phyloP scores from a whole-genome alignment of 2,329 filamentous ascomycete species.

The Aureobasidium sp. region DNA sequence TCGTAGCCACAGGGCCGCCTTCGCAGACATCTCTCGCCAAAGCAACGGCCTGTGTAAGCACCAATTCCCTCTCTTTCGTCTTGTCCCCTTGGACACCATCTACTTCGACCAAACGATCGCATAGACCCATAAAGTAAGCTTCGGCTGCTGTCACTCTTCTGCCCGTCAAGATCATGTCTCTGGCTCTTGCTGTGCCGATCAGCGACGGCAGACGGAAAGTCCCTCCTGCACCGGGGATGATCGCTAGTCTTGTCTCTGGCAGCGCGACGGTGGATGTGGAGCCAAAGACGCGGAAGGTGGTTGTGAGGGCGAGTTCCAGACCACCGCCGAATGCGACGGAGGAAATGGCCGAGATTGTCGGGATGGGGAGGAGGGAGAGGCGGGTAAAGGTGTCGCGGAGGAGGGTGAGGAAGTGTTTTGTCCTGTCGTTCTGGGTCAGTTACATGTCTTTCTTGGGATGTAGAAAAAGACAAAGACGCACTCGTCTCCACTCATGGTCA shows the following conservation, averaged over 20 bases:
- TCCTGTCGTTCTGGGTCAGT: conserved; percentile 46
- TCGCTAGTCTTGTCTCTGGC: conserved; percentile 86
- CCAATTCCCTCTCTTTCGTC: conserved; percentile 52
- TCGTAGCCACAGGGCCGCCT: conserved; percentile 76
- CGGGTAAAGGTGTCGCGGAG: conserved; percentile 70
- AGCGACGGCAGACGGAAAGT: conserved; percentile 79
- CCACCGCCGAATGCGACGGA: conserved; percentile 87
- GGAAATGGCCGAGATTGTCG: conserved; percentile 81
- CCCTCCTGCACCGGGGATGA: conserved; percentile 90
- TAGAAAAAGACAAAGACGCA: conserved; percentile 38
- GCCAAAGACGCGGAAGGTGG: conserved; percentile 79
- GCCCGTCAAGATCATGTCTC: conserved; percentile 85
- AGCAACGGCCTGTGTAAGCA: conserved; percentile 67
- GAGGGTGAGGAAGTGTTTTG: conserved; percentile 65
- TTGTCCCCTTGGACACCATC: conserved; percentile 48
- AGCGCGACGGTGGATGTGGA: conserved; percentile 73
- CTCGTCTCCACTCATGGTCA: conserved; percentile 70
- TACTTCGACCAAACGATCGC: conserved; percentile 82
- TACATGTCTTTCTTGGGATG: neutral
- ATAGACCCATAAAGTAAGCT: conserved; percentile 85
- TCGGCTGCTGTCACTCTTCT: conserved; percentile 76
- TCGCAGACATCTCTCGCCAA: conserved; percentile 82
- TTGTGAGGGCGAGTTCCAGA: conserved; percentile 84
- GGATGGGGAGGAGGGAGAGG: conserved; percentile 71
- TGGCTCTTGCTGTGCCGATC: conserved; percentile 72